These are phyloP conservation scores for Fusarium sp. DNA, from an alignment of 2,329 filamentous ascomycete species.

Conservation along the genomic window DNA sequence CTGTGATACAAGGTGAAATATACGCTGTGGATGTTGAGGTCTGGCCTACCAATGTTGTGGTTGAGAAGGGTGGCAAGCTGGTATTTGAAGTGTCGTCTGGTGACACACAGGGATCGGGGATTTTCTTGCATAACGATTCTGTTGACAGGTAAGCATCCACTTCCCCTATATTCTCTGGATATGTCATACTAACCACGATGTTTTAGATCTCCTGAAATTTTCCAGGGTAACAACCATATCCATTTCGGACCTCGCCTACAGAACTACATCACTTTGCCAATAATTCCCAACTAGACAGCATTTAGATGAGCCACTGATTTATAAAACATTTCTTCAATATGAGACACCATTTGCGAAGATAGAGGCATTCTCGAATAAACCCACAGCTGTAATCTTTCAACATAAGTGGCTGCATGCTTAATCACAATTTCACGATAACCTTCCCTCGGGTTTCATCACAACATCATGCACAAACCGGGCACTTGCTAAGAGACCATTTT, in stretches of 20 bases:
- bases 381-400: too few relatives aligned
- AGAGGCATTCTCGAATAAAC: too few relatives aligned
- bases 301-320: background rate
- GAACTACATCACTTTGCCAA: slow-evolving; percentile 68
- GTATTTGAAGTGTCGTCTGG: slow-evolving; percentile 70
- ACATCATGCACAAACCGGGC: too few relatives aligned
- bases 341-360: too few relatives aligned
- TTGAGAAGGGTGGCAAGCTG: slow-evolving; percentile 63
- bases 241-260: slow-evolving; percentile 64
- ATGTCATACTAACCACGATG: background rate
- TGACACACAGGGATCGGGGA: slow-evolving; percentile 72
- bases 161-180: rapidly evolving
- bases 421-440: too few relatives aligned
- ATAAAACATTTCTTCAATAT: background rate
- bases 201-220: slow-evolving; percentile 48
- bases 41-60: slow-evolving; percentile 75
- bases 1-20: slow-evolving; percentile 68
- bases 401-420: too few relatives aligned
- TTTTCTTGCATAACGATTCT: slow-evolving; percentile 68
- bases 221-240: slow-evolving; percentile 65
- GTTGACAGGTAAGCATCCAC: slow-evolving; percentile 59
- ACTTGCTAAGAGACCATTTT: too few relatives aligned
- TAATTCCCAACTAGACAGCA: slow-evolving; percentile 59
- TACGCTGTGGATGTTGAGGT: slow-evolving; percentile 75
- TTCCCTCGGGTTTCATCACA: too few relatives aligned